Percentiles rank a stretch among this genome's conserved stretches.
phyloP scores from a whole-genome alignment of 2,329 filamentous ascomycete species.

The Xylariaceae sp. region DNA sequence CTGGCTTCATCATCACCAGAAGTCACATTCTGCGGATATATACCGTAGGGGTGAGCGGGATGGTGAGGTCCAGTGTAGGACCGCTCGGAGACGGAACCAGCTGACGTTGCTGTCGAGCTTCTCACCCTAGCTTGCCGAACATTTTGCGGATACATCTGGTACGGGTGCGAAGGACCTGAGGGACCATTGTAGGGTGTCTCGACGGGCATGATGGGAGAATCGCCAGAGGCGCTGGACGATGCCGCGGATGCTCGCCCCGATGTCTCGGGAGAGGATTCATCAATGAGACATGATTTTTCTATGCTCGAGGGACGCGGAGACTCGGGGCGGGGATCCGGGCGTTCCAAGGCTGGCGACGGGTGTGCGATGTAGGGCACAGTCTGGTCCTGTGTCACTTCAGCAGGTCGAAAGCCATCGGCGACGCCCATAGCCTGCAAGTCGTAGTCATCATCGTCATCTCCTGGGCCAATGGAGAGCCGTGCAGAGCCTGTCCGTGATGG shows the following conservation, averaged over 20 bases:
- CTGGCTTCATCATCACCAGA: constrained; percentile 45
- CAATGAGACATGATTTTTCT: constrained; percentile 45
- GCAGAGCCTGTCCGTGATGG: constrained; percentile 40
- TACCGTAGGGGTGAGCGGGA: constrained; percentile 77
- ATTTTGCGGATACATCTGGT: constrained; percentile 76
- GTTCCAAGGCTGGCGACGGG: constrained; percentile 21
- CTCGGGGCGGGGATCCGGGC: constrained; percentile 19
- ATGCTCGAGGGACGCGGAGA: constrained; percentile 48
- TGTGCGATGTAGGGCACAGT: constrained; percentile 19
- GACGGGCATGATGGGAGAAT: constrained; percentile 37
- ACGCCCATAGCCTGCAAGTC: constrained; percentile 47
- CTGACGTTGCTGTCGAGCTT: constrained; percentile 69
- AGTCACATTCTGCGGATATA: constrained; percentile 78
- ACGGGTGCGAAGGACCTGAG: constrained; percentile 74
- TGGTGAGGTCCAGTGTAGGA: constrained; percentile 57
- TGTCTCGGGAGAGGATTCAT: constrained; percentile 50
- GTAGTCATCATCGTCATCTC: constrained; percentile 43
- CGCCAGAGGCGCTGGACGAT: constrained; percentile 34
- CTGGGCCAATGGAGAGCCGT: constrained; percentile 32
- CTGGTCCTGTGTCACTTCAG: constrained; percentile 24
- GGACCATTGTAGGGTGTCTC: constrained; percentile 66
- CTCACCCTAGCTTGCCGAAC: constrained; percentile 46
- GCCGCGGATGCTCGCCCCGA: constrained; percentile 22
- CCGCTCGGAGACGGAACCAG: constrained; percentile 52
- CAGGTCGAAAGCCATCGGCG: constrained; percentile 35